These are phyloP conservation scores for Stemphylium vesicarium DNA, from an alignment of 2,329 filamentous ascomycete species.

Conservation along the genomic window DNA sequence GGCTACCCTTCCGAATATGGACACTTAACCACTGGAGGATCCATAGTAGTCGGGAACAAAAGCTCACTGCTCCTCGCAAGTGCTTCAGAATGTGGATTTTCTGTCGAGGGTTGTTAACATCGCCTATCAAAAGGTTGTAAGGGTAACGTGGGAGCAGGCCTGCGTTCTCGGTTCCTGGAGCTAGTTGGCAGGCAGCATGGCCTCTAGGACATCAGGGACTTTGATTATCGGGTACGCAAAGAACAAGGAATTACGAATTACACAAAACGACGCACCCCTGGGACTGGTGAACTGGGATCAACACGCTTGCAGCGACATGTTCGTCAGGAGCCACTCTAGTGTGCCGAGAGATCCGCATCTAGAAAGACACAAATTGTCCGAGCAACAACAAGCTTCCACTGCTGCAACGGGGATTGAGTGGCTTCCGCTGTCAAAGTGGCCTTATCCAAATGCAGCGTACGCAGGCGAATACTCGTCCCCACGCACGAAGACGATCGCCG, in stretches of 20 bases:
- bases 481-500: slow-evolving; percentile 1
- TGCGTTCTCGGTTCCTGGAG: background rate
- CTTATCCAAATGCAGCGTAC: slow-evolving; percentile 6
- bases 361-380: slow-evolving; percentile 1
- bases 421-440: slow-evolving; percentile 11
- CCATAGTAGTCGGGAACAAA: no score
- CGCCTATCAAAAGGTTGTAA: background rate
- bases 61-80: no score
- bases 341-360: background rate
- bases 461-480: background rate
- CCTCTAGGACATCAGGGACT: background rate
- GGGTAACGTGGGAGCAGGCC: background rate
- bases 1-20: no score
- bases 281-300: background rate
- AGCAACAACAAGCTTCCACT: slow-evolving; percentile 6
- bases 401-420: background rate
- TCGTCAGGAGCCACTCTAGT: background rate
- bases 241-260: background rate
- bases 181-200: background rate
- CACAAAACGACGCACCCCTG: background rate
- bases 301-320: background rate
- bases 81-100: no score
- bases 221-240: background rate
- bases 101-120: no score
- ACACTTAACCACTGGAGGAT: no score